phyloP scores from a whole-genome alignment of 805 yeast species.

The Hanseniaspora hatyaiensis region DNA sequence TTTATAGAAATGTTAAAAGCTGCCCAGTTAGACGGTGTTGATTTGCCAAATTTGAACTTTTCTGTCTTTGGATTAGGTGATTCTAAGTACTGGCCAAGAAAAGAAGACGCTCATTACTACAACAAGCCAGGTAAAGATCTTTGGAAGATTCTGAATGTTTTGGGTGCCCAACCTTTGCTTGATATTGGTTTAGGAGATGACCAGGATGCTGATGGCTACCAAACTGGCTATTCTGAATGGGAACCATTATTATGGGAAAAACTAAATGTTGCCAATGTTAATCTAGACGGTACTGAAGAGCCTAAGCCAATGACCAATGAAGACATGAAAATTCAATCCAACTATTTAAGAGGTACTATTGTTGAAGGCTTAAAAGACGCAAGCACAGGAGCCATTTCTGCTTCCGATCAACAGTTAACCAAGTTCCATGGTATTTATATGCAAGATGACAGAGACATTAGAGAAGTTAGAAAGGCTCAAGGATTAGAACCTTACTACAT shows the following conservation, averaged over 20 bases:
- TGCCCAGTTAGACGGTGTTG: slow-evolving; percentile 47
- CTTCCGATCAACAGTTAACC: slow-evolving; percentile 85
- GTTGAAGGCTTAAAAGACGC: slow-evolving; percentile 71
- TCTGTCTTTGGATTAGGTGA: slow-evolving; percentile 89
- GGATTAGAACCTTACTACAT: slow-evolving; percentile 92
- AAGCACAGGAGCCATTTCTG: slow-evolving; percentile 81
- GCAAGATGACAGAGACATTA: slow-evolving; percentile 95
- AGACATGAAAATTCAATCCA: slow-evolving; percentile 81
- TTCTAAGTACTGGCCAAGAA: slow-evolving; percentile 92
- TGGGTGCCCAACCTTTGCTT: slow-evolving; percentile 63
- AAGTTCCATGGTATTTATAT: slow-evolving; percentile 96
- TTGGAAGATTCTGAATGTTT: slow-evolving; percentile 46
- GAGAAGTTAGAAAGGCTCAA: slow-evolving; percentile 83
- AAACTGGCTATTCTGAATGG: slow-evolving; percentile 85
- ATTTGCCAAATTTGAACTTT: slow-evolving; percentile 51
- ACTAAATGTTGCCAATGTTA: slow-evolving; percentile 71
- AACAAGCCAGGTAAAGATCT: slow-evolving; percentile 82
- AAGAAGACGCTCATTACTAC: slow-evolving; percentile 86
- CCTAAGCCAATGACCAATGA: slow-evolving; percentile 91
- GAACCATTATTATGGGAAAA: slow-evolving; percentile 76
- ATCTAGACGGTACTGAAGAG: slow-evolving; percentile 57
- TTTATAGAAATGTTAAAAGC: slow-evolving; percentile 67
- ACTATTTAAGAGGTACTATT: slow-evolving; percentile 85
- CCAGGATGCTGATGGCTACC: slow-evolving; percentile 92
- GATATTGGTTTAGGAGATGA: slow-evolving; percentile 89